These are phyloP conservation scores for Plenodomus lindquistii DNA, from an alignment of 2,329 filamentous ascomycete genomes.

Conservation along the genomic window DNA sequence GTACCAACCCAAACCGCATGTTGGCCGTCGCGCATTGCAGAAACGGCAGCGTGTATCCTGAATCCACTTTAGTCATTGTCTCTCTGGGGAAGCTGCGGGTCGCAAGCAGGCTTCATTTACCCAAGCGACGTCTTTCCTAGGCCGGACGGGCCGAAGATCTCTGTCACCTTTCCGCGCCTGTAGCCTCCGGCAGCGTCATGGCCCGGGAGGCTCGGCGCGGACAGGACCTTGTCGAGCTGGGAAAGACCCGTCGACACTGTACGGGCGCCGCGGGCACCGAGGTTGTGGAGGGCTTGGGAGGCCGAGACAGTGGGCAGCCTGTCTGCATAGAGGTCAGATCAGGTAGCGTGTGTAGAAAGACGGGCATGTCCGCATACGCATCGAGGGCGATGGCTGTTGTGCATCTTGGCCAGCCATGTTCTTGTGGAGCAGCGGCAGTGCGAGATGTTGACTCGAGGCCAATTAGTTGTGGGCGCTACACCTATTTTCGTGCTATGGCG, in stretches of 20 bases:
- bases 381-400: slow-evolving; percentile 34
- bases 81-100: slow-evolving; percentile 12
- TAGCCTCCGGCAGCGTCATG: slow-evolving; percentile 57
- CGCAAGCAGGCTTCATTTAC: slow-evolving; percentile 54
- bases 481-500: slow-evolving; percentile 27
- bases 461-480: not conserved
- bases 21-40: slow-evolving; percentile 62
- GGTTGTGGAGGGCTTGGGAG: slow-evolving; percentile 68
- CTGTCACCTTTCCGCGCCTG: slow-evolving; percentile 75
- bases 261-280: slow-evolving; percentile 56
- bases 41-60: slow-evolving; percentile 72
- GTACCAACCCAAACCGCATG: slow-evolving; percentile 82
- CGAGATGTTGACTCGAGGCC: too few relatives aligned
- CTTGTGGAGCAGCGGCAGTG: too few relatives aligned
- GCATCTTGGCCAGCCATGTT: slow-evolving; percentile 38
- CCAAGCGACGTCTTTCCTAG: slow-evolving; percentile 82
- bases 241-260: slow-evolving; percentile 53
- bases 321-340: slow-evolving; percentile 55
- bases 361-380: slow-evolving; percentile 37
- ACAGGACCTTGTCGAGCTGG: slow-evolving; percentile 52
- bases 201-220: slow-evolving; percentile 27
- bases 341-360: not conserved
- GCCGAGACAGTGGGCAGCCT: slow-evolving; percentile 77
- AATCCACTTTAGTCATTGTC: slow-evolving; percentile 29
- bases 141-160: slow-evolving; percentile 86